Conservation (phyloP, 306 rosid genomes). For the Fragaria iinumae region DNA sequence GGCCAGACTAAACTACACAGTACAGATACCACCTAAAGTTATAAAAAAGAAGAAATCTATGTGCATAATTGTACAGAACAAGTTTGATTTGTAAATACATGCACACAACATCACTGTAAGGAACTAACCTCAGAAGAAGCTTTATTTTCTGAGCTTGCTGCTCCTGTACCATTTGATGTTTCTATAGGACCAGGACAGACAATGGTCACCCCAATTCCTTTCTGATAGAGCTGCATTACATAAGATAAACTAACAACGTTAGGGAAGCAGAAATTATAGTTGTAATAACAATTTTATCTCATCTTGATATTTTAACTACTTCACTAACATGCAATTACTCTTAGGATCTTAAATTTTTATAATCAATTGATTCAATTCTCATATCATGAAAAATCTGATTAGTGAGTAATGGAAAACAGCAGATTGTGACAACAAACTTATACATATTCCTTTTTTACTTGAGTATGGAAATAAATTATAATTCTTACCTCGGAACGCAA, state of each 20-base stretch:
- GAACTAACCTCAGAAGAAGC: slow-evolving; percentile 63
- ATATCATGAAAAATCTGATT: neutral
- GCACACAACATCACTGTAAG: slow-evolving; percentile 15
- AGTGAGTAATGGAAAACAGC: neutral
- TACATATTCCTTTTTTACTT: slow-evolving; percentile 7
- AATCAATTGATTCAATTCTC: neutral
- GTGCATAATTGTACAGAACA: neutral
- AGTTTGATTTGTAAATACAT: neutral
- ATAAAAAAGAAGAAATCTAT: neutral
- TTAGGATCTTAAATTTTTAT: neutral
- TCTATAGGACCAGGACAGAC: slow-evolving; percentile 95
- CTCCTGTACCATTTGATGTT: slow-evolving; percentile 52
- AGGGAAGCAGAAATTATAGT: neutral
- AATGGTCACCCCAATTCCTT: slow-evolving; percentile 83
- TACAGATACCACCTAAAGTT: neutral
- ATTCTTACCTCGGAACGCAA: slow-evolving; percentile 85
- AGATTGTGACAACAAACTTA: slow-evolving; percentile 1
- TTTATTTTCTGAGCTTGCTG: slow-evolving; percentile 30
- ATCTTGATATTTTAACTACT: neutral
- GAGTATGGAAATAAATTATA: slow-evolving; percentile 15
- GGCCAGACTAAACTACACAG: neutral
- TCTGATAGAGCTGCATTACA: slow-evolving; percentile 58
- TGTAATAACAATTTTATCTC: neutral
- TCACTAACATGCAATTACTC: neutral
- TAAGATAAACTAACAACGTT: slow-evolving; percentile 17